phyloP scores from a whole-genome alignment of 306 rosid species.

The Glycine latifolia region DNA sequence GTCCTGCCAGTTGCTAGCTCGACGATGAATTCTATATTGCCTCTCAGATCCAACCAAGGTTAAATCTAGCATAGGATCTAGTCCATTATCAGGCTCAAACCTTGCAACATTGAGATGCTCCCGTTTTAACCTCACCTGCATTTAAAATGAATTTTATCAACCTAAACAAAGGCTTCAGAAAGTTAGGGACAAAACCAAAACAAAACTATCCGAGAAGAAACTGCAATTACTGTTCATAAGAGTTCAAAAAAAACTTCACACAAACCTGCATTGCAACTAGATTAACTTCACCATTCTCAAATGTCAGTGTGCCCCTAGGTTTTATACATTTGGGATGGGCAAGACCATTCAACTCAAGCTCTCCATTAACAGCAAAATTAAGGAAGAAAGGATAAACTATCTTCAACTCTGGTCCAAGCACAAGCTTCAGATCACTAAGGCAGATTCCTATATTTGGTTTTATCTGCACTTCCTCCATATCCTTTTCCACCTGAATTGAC shows the following conservation, averaged over 20 bases:
- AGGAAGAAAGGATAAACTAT: conserved; percentile 91
- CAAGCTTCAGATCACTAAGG: conserved; percentile 86
- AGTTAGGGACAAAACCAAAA: conserved; percentile 16
- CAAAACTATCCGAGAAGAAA: conserved; percentile 32
- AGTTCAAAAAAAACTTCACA: conserved; percentile 35
- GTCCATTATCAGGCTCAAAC: conserved; percentile 93
- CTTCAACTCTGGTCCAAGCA: conserved; percentile 93
- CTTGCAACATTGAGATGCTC: conserved; percentile 86
- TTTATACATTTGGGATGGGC: conserved; percentile 80
- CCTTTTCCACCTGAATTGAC: conserved; percentile 64
- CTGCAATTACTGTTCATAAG: neutral
- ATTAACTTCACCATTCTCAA: conserved; percentile 94
- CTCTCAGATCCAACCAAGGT: conserved; percentile 88
- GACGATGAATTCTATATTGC: conserved; percentile 83
- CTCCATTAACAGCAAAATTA: conserved; percentile 82
- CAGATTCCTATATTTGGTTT: conserved; percentile 68
- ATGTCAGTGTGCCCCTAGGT: conserved; percentile 82
- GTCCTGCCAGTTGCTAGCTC: conserved; percentile 96
- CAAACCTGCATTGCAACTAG: conserved; percentile 96
- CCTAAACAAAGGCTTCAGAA: conserved; percentile 33
- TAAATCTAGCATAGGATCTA: conserved; percentile 93
- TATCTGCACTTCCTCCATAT: conserved; percentile 61
- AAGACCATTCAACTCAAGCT: conserved; percentile 86
- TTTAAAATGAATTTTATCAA: conserved; percentile 45
- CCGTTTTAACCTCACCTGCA: conserved; percentile 85